These are phyloP conservation scores for Gentiana straminea DNA, from an alignment of 257 asterid genomes.

Conservation along the genomic window DNA sequence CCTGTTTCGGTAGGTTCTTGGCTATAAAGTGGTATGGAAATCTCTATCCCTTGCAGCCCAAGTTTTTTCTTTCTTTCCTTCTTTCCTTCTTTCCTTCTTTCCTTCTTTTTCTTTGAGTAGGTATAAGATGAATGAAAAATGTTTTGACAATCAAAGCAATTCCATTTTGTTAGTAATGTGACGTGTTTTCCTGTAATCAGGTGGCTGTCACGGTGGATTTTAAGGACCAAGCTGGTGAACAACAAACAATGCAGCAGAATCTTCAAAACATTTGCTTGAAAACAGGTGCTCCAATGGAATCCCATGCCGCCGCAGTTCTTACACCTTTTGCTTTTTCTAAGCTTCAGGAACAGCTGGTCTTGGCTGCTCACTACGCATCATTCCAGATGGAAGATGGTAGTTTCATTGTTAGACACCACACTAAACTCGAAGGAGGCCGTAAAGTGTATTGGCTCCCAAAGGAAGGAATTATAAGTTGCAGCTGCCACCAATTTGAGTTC, in stretches of 20 bases:
- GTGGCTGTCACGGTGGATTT: conserved; percentile 89
- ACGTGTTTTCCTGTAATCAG: conserved; percentile 28
- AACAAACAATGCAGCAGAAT: conserved; percentile 94
- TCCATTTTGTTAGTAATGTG: too few species aligned
- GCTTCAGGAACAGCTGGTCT: conserved; percentile 88
- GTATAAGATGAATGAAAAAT: too few species aligned
- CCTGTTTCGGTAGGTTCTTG: too few species aligned
- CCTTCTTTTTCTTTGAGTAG: too few species aligned
- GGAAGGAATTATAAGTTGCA: conserved; percentile 79
- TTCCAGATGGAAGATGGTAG: conserved; percentile 66
- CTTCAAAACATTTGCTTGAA: conserved; percentile 83
- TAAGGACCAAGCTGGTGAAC: conserved; percentile 93
- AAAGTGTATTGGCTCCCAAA: conserved; percentile 84
- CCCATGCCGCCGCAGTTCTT: conserved; percentile 82
- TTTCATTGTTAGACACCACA: conserved; percentile 85
- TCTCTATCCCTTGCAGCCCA: too few species aligned
- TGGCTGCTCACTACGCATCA: conserved; percentile 93
- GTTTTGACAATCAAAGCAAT: too few species aligned
- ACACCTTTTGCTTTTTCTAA: conserved; percentile 86
- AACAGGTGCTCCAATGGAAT: conserved; percentile 99
- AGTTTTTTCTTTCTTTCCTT: too few species aligned
- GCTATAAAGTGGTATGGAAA: too few species aligned
- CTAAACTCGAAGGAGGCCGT: conserved; percentile 86
- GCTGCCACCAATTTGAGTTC: conserved; percentile 90
- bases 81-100: too few species aligned